Evolutionary conservation across 2,329 filamentous ascomycete genomes (phyloP), one percentile per base, ranked within the genome.

Genomic region (Chrysoporthe cubensis): DNA sequence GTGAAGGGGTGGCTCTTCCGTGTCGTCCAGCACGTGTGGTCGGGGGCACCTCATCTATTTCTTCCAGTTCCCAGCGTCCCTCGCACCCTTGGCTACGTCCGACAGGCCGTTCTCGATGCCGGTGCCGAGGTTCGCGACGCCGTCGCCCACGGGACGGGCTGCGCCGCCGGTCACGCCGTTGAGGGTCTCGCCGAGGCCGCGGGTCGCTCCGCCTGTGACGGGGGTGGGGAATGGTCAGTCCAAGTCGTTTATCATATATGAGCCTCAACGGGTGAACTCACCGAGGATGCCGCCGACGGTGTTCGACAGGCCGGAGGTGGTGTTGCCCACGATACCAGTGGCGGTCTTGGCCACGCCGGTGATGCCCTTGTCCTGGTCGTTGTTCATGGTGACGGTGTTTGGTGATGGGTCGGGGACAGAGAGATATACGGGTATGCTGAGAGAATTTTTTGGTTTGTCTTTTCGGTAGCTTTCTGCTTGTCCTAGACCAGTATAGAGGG

Each of bases 11-110:
- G 32, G 11, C 13, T 13, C 13, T 13, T 21, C 50, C 16, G 26
- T 32, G 13, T 21, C 50, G 50, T 34, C 50, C 21, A 32, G 50
- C 50, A 21, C 32, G 11, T 26, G 11, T 54, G 11, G 9, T 7
- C 2, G 21, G 26, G n/a, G 48, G n/a, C 13, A 4, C 26, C 26
- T 26, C 26, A 26, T 50, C 65, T 43, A 70, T 64, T 68, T 80
- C 78, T 84, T 85, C 85, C 85, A 87, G 74, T 88, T 77, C 3
- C 87, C 87, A 13, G 86, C 86, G 72, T 87, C 79, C 77, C 88
- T 86, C 7, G 85, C 82, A 0, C 86, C 85, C 76, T 85, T 82
- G 16, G 83, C 82, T 2, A 88, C 79, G 59, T 76, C 78, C 56
- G 79, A 78, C 48, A 81, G 76, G 1, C 85, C 87, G 57, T 80